Base-by-base conservation (phyloP, 2,329 filamentous ascomycete genomes). In the Fusarium sambucinum region DNA sequence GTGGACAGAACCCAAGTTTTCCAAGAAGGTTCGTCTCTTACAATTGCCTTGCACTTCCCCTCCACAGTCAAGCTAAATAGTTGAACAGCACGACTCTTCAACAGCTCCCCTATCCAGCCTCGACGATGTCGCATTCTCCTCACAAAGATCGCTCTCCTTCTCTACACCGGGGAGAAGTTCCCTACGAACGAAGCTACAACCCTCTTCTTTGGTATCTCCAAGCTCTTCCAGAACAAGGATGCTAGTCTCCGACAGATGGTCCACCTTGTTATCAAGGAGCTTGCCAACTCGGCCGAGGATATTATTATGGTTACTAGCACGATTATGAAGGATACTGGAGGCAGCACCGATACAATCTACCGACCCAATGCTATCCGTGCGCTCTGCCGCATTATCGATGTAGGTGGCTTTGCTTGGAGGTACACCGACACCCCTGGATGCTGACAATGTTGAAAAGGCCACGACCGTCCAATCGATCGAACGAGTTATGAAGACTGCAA, bases 261-360 rank as follows among this genome's bases (percentile, higher is more conserved):
- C 52, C 97, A 98, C 83, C 87, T 98, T 72, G 90, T 97, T 78
- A 93, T 98, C 84, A 99, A 98, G 88, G 96, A 99, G 87, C 86
- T 99, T 76, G 93, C 95, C 72, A 89, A 90, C 80, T 97, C 94
- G 25, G 96, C 96, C 61, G 94, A 98, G 84, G 96, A 99, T 86
- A 96, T 97, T 70, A 99, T 99, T 79, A 98, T 99, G 96, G 96
- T 97, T 66, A 99, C 96, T 19, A 97, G 93, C 82, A 97, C 95
- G 73, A 97, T 99, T 74, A 99, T 98, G 96, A 99, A 99, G 85
- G 96, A 99, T 80, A 97, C 95, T 13, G 94, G 94, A 53, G 94
- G 96, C 68, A 93, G 94, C 76, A 97, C 93, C 76, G 96, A 98
- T 78, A 91, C 94, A 54, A 89, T 97, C 58, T 97, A 94, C 84